A percentile compares a stretch with the other conserved stretches of the same genome.
Conservation (phyloP, 805 yeast species). For the Candida ipomoeae region DNA sequence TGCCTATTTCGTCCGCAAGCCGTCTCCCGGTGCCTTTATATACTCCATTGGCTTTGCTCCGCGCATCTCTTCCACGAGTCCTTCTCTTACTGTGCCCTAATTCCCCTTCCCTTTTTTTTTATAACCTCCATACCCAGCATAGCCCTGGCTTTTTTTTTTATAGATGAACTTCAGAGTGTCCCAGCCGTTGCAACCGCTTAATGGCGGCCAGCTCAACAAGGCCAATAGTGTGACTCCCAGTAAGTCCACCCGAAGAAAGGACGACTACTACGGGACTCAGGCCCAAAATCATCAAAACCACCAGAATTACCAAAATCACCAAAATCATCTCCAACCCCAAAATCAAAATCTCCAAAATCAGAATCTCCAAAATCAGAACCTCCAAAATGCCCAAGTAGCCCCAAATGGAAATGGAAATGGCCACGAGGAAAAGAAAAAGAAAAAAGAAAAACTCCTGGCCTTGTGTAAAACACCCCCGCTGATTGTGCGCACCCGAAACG, state of each 20-base stretch:
- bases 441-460: slow-evolving; percentile 84
- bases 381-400: no score
- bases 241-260: slow-evolving; percentile 25
- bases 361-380: no score
- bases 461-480: slow-evolving; percentile 97
- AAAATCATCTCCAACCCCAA: no score
- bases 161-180: slow-evolving; percentile 20
- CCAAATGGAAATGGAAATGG: background rate
- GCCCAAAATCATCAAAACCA: background rate
- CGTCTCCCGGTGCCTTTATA: slow-evolving; percentile 1
- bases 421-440: slow-evolving; percentile 42
- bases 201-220: slow-evolving; percentile 50
- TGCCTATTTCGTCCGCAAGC: slow-evolving; percentile 5
- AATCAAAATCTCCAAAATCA: no score
- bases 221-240: slow-evolving; percentile 39
- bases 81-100: no score
- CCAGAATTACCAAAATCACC: no score
- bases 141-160: background rate
- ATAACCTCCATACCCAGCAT: background rate
- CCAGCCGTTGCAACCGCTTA: slow-evolving; percentile 54
- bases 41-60: slow-evolving; percentile 3
- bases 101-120: background rate
- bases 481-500: slow-evolving; percentile 78
- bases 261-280: slow-evolving; percentile 12
- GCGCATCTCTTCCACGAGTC: background rate